Base-by-base conservation (phyloP, 2,329 filamentous ascomycete genomes). In the Trichoderma brevicompactum region DNA sequence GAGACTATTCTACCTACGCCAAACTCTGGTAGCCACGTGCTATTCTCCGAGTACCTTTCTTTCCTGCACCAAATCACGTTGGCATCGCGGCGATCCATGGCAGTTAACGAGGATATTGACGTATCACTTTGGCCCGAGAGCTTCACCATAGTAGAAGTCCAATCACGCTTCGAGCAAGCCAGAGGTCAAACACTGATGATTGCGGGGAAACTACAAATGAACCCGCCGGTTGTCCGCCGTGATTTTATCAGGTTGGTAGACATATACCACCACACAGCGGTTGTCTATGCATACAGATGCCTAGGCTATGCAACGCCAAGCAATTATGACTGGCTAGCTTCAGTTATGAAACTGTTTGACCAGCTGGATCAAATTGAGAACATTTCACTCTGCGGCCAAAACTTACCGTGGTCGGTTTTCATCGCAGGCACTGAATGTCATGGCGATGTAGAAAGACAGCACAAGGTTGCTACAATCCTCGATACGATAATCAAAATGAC, bases 371-470 rank as follows among this genome's bases (percentile, higher is more conserved):
- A 67, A 7, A 67, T 74, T n/a, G 70, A 73, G 40, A 68, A 72
- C 6, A 50, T 66, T 5, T 65, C 69, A 5, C 46, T 68, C 6
- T 74, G 70, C 63, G 66, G 72, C 3, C 73, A 74, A 38, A 75
- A 74, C 49, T 66, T 75, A 23, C 70, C 72, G 0, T 75, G 73
- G 73, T 72, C 73, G 1, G 67, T 69, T 5, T 74, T 75, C 40
- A 70, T 75, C 8, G 73, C 73, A 0, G 73, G 73, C 0, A 70
- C 69, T 6, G 72, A 72, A 52, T 70, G 69, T n/a, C 64, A 73
- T 48, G 70, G 68, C 2, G 62, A 73, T 28, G 60, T 41, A 28
- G 63, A 43, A n/a, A 65, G 68, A 15, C 72, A 73, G 38, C 50
- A 67, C 19, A 66, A 62, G 2, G 67, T 73, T 12, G 44, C 66